Evolutionary conservation across 495 filamentous ascomycete species (phyloP), one percentile per base, ranked within the genome.

Genomic region (Hapsidospora chrysogenum): DNA sequence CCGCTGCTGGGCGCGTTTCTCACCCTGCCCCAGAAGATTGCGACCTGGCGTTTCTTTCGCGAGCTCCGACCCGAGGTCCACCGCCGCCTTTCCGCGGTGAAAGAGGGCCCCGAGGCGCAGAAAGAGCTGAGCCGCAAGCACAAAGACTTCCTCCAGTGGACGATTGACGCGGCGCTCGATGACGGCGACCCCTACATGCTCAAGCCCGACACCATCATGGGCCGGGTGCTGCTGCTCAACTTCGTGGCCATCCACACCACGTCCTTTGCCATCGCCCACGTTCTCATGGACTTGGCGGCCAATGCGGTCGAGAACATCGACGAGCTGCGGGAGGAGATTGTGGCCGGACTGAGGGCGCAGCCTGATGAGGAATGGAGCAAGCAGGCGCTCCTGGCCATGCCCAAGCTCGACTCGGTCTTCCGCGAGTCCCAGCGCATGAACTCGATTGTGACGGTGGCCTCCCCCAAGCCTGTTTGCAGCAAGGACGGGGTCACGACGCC

Each of bases 201-300:
- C 37, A 38, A 38, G 28, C 32, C 38, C 0, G 21, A 35, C 10
- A 51, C 51, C 17, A 42, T 61, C 9, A 44, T 47, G 3, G 43
- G 38, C 22, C 49, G 52, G 6, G 39, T 61, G n/a, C 41, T 58
- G 19, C 29, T 58, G 2, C 38, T 66, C 29, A 68, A 67, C 43
- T 64, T 71, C 32, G 62, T 54, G 9, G 51, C 64, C 1, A 63
- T 68, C 27, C 65, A 69, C 42, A 68, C 68, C 1, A 58, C 62
- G 13, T 58, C 56, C 18, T 56, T 67, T 14, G 44, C 54, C 20
- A 56, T 63, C 18, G 66, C 63, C 10, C 23, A 26, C 23, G 11
- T 26, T 6, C 23, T 26, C 11, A 6, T 26, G 11, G 23, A 26
- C 23, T 11, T 26, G 23, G 23, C 23, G 23, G 6, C 23, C 6